phyloP scores from a whole-genome alignment of 352 stramenopile genomes.

The Detonula confervacea region DNA sequence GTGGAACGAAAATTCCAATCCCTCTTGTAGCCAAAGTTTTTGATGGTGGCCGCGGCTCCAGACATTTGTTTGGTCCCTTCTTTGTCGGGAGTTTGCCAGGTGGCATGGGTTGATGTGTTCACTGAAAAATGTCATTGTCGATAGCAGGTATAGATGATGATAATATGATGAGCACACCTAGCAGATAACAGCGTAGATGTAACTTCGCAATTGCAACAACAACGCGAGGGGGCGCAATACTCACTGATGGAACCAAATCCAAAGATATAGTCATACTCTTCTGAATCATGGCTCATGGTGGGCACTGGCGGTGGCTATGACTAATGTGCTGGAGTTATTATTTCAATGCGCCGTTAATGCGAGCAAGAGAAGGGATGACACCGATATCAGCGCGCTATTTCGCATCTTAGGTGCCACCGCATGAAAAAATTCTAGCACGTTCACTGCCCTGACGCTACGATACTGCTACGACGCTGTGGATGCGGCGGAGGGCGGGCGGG shows the following conservation, averaged over 20 bases:
- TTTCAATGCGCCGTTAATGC: too few species aligned
- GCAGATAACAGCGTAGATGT: neutral
- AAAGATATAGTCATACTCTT: slow-evolving; percentile 67
- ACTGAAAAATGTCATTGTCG: slow-evolving; percentile 26
- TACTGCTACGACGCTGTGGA: too few species aligned
- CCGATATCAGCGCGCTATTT: too few species aligned
- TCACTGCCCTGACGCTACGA: too few species aligned
- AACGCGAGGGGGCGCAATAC: too few species aligned
- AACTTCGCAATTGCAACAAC: too few species aligned
- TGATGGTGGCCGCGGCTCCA: slow-evolving; percentile 51
- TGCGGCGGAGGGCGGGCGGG: too few species aligned
- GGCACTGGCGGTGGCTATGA: too few species aligned
- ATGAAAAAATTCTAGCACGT: too few species aligned
- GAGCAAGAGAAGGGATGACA: too few species aligned
- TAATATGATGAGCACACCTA: neutral
- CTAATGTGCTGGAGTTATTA: too few species aligned
- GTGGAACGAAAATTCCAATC: slow-evolving; percentile 74
- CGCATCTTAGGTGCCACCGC: too few species aligned
- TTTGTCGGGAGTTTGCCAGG: slow-evolving; percentile 47
- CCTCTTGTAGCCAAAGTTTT: slow-evolving; percentile 62
- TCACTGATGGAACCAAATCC: slow-evolving; percentile 74
- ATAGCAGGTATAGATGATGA: neutral
- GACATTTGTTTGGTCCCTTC: slow-evolving; percentile 7
- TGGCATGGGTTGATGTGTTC: slow-evolving; percentile 69
- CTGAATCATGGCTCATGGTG: neutral